Evolutionary conservation across 305 asterid genomes (phyloP), one percentile per base, ranked within the genome.

Genomic region (Ajuga reptans): DNA sequence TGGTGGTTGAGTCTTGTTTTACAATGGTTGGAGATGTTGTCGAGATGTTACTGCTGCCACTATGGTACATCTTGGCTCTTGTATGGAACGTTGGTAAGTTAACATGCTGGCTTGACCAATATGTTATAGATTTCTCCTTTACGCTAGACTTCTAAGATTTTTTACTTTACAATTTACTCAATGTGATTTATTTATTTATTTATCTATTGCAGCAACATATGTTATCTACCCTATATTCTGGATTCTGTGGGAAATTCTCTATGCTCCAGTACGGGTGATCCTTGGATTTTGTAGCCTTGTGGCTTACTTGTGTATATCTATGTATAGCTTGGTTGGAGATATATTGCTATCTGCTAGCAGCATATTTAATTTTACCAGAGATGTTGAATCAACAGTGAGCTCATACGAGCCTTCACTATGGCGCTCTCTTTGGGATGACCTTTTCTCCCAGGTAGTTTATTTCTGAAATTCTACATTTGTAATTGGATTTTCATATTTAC

Each of bases 361-460:
- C 86, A 66, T 86, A 64, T 84, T 88, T 69, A 81, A 80, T 78
- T 73, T 89, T 36, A 79, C 83, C 60, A 77, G 89, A 64, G 85
- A 79, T 52, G 95, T 86, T 36, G 92, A 82, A 78, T 75, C 97
- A 60, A 83, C 97, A 3, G 95, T 89, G 70, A 78, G 80, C 80
- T 81, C 95, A 11, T 77, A 84, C 0, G 90, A 85, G 78, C 86
- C 84, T 55, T 93, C 99, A 36, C 17, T 89, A 60, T 89, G 89
- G 96, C 96, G 93, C 37, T 85, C 97, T 47, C 92, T 91, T 41
- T 93, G 99, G 99, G 86, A 91, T 74, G 99, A 89, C 78, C 94
- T 93, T 61, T 91, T 91, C 85, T 93, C 95, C 39, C 96, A 93
- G 89, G 99, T 93, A 45, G 51, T 31, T 39, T 12, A 39, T 34